Percentiles rank a stretch among this genome's conserved stretches.
Conservation (phyloP, 352 stramenopile species). For the Phytophthora sansomeana region DNA sequence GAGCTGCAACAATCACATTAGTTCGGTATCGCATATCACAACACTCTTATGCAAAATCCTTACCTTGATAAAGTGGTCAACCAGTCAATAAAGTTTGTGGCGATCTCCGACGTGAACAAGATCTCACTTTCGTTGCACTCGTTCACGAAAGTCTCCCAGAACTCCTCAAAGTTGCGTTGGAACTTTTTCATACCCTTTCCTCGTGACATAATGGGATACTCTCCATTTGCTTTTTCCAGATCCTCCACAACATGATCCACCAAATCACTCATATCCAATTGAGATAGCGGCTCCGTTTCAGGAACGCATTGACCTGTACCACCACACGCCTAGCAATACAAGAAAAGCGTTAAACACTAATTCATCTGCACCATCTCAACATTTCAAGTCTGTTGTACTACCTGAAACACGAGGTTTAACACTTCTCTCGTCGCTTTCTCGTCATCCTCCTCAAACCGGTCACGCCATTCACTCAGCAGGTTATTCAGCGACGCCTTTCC, state of each 20-base stretch:
- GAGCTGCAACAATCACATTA: constrained; percentile 49
- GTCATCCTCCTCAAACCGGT: constrained; percentile 70
- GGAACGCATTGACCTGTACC: constrained; percentile 58
- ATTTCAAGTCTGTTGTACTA: constrained; percentile 9
- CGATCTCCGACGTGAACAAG: constrained; percentile 74
- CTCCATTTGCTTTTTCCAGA: constrained; percentile 62
- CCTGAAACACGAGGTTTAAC: constrained; percentile 83
- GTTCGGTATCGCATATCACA: background rate
- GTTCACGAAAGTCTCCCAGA: constrained; percentile 81
- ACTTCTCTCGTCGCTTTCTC: constrained; percentile 70
- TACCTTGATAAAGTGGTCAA: constrained; percentile 83
- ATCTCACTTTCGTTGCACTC: constrained; percentile 87
- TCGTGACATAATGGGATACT: constrained; percentile 75
- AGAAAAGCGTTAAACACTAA: constrained; percentile 7
- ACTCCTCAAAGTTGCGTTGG: constrained; percentile 68
- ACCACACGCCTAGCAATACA: constrained; percentile 55
- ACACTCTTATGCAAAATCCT: background rate
- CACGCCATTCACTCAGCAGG: constrained; percentile 70
- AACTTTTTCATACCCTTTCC: constrained; percentile 71
- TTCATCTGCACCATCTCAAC: constrained; percentile 19
- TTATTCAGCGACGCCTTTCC: constrained; percentile 61
- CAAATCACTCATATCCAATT: constrained; percentile 78
- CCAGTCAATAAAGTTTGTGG: constrained; percentile 81
- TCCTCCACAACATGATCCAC: constrained; percentile 73
- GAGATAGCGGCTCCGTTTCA: constrained; percentile 58